A percentile compares a stretch with the other conserved stretches of the same genome.
Evolutionary conservation across 1,284 basidiomycete species (phyloP).

Genomic region (Naganishia sp.): DNA sequence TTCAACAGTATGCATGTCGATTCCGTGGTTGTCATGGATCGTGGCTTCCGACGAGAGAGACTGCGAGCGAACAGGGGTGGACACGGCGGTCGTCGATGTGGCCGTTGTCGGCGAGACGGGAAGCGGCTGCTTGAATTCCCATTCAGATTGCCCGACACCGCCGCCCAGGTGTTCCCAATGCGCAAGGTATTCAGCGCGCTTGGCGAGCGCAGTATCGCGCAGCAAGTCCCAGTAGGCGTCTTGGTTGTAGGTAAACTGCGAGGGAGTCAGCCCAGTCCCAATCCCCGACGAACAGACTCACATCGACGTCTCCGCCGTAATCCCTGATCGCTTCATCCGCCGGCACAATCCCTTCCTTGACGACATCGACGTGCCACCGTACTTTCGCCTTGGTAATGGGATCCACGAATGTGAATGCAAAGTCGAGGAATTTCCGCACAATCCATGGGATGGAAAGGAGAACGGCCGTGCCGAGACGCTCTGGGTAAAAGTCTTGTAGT

Average conservation of each 20-base stretch:
- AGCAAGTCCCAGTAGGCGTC: constrained; percentile 34
- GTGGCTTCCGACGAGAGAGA: constrained; percentile 21
- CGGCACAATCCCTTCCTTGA: constrained; percentile 30
- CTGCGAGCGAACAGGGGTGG: constrained; percentile 11
- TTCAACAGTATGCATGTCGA: constrained; percentile 18
- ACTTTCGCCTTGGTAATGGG: constrained; percentile 34
- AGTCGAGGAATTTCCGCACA: constrained; percentile 33
- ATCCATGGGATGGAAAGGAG: constrained; percentile 34
- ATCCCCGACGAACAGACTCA: constrained; percentile 7
- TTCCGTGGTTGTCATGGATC: constrained; percentile 21
- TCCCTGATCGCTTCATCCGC: constrained; percentile 24
- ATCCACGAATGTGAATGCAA: constrained; percentile 34
- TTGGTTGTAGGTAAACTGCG: constrained; percentile 32
- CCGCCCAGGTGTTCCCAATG: constrained; percentile 29
- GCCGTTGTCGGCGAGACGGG: not conserved
- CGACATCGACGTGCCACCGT: constrained; percentile 30
- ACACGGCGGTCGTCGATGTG: not conserved
- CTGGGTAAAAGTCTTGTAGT: constrained; percentile 32
- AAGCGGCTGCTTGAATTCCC: constrained; percentile 24
- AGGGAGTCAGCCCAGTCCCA: not conserved
- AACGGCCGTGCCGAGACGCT: constrained; percentile 33
- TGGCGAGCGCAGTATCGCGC: constrained; percentile 25
- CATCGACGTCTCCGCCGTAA: constrained; percentile 32
- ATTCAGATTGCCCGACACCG: constrained; percentile 26
- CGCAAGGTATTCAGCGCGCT: constrained; percentile 12